Percentiles rank a stretch among this genome's conserved stretches.
Conservation (phyloP, 495 filamentous ascomycete species). For the Penicillium lagena region DNA sequence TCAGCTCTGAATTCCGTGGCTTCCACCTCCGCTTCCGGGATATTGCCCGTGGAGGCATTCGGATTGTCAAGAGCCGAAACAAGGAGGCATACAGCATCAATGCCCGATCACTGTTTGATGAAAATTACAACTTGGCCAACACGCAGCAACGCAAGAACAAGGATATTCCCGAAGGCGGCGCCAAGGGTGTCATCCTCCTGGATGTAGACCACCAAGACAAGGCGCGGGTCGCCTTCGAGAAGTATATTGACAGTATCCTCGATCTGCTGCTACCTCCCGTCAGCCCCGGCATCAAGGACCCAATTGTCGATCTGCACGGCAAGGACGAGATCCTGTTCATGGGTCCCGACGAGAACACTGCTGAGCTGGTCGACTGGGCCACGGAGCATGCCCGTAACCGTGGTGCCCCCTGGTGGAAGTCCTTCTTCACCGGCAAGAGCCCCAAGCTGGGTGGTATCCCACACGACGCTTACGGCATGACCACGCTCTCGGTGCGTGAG, state of each 20-base stretch:
- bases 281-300: constrained; percentile 97
- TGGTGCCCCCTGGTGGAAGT: constrained; percentile 98
- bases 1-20: constrained; percentile 91
- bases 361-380: constrained; percentile 94
- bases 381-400: constrained; percentile 85
- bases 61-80: constrained; percentile 96
- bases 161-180: constrained; percentile 98
- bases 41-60: constrained; percentile 93
- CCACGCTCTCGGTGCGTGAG: constrained; percentile 90
- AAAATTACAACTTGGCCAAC: constrained; percentile 97
- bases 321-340: constrained; percentile 96
- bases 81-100: constrained; percentile 95
- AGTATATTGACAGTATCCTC: constrained; percentile 98
- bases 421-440: constrained; percentile 98
- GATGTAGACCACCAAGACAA: constrained; percentile 93
- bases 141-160: constrained; percentile 99
- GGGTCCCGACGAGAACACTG: constrained; percentile 98
- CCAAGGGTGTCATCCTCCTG: constrained; percentile 94
- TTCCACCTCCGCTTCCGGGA: constrained; percentile 98
- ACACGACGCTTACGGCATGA: constrained; percentile 96
- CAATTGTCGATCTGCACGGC: constrained; percentile 89
- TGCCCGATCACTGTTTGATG: constrained; percentile 89
- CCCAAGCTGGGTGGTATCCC: constrained; percentile 94
- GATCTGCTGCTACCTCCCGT: constrained; percentile 84
- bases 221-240: constrained; percentile 86